Evolutionary conservation across 768 basidiomycete genomes (phyloP).

Genomic region (Boletus rex-veris): DNA sequence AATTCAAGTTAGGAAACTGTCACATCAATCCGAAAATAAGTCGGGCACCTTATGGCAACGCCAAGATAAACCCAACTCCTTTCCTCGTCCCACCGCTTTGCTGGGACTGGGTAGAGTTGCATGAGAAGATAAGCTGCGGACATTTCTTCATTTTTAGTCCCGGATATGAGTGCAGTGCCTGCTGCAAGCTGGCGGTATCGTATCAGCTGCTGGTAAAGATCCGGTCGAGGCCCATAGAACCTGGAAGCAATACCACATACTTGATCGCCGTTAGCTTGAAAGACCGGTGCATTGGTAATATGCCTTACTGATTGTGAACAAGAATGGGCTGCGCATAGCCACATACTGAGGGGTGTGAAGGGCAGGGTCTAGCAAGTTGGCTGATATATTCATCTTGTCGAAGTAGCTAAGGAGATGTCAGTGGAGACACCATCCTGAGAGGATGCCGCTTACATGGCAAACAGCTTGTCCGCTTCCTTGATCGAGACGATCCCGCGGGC

Average conservation of each 20-base stretch:
- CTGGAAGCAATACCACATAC: conserved; percentile 88
- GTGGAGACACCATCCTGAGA: not conserved
- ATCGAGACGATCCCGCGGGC: conserved; percentile 59
- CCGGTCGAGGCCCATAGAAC: conserved; percentile 67
- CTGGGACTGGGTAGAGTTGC: conserved; percentile 72
- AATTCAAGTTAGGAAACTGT: conserved; percentile 7
- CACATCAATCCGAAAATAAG: not conserved
- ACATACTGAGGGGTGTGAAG: conserved; percentile 83
- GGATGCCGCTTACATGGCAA: conserved; percentile 53
- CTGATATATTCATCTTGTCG: conserved; percentile 72
- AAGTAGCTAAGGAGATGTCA: conserved; percentile 52
- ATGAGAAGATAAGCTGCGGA: conserved; percentile 80
- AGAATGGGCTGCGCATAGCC: conserved; percentile 80
- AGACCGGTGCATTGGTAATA: not conserved
- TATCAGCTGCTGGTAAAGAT: conserved; percentile 69
- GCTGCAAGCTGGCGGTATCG: conserved; percentile 74
- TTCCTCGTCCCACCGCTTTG: conserved; percentile 84
- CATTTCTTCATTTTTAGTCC: conserved; percentile 79
- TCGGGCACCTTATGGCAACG: conserved; percentile 70
- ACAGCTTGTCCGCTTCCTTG: conserved; percentile 66
- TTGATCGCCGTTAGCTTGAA: conserved; percentile 28
- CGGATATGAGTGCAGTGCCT: conserved; percentile 70
- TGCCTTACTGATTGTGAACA: conserved; percentile 84
- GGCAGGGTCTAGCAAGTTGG: conserved; percentile 75
- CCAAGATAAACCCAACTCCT: conserved; percentile 88